These are phyloP conservation scores for Neurospora pannonica DNA, from an alignment of 495 filamentous ascomycete species.

Conservation along the genomic window DNA sequence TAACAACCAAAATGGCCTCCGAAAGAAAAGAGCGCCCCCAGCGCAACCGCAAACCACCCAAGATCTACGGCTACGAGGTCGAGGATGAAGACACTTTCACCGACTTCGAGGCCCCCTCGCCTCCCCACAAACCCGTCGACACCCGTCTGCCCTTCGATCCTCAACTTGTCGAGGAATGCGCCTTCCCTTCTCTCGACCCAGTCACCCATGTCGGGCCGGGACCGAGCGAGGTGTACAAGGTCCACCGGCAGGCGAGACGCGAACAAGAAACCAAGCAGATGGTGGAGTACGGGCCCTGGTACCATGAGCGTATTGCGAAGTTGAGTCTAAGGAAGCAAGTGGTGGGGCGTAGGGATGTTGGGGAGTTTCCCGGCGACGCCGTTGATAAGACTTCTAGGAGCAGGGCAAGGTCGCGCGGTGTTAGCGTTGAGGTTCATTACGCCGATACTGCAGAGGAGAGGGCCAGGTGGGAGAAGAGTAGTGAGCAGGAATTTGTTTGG, in stretches of 20 bases:
- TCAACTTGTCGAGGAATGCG: slow-evolving; percentile 8
- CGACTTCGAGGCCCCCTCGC: background rate
- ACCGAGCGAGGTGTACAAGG: slow-evolving; percentile 9
- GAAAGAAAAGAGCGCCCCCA: background rate
- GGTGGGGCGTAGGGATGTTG: background rate
- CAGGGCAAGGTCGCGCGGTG: background rate
- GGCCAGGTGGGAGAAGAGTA: background rate
- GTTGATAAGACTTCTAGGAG: background rate
- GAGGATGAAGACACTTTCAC: background rate
- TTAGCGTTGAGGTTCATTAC: background rate
- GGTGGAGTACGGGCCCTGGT: background rate
- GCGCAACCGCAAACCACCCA: background rate
- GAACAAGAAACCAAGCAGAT: background rate
- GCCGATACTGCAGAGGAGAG: background rate
- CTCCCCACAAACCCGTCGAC: background rate
- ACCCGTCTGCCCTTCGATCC: slow-evolving; percentile 7
- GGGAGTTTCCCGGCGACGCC: background rate
- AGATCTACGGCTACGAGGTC: slow-evolving; percentile 8
- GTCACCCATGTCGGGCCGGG: slow-evolving; percentile 7
- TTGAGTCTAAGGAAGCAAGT: background rate
- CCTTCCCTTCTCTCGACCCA: slow-evolving; percentile 12
- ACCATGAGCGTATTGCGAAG: background rate
- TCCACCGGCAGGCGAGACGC: background rate
- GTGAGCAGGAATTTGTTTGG: background rate
- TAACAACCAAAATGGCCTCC: slow-evolving; percentile 3